Evolutionary conservation across 169 alveolate genomes (phyloP).

Genomic region (Cryptosporidium felis): DNA sequence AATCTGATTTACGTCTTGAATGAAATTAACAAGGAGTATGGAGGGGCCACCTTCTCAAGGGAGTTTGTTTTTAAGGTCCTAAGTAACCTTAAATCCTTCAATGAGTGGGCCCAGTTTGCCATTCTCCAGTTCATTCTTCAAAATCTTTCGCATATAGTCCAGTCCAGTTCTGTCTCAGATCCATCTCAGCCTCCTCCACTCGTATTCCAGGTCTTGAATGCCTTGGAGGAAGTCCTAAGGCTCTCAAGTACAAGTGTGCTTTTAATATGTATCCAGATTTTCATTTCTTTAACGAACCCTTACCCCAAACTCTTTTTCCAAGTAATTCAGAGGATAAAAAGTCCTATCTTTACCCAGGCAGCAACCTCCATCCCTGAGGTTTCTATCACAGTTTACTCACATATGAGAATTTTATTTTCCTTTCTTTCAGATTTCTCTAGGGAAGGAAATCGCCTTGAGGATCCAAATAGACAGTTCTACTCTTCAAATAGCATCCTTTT

Average conservation of each 20-base stretch:
- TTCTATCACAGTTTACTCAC: slow-evolving; percentile 22
- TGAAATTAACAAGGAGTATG: slow-evolving; percentile 91
- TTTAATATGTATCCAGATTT: slow-evolving; percentile 13
- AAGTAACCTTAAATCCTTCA: slow-evolving; percentile 86
- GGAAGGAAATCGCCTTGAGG: background rate
- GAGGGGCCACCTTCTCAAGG: slow-evolving; percentile 90
- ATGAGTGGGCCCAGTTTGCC: slow-evolving; percentile 97
- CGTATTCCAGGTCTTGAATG: slow-evolving; percentile 6
- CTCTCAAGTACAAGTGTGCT: slow-evolving; percentile 39
- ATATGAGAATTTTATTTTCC: slow-evolving; percentile 36
- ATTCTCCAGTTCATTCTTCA: slow-evolving; percentile 77
- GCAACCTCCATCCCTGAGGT: slow-evolving; percentile 65
- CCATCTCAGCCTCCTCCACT: background rate
- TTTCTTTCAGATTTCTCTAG: slow-evolving; percentile 13
- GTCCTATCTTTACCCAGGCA: slow-evolving; percentile 51
- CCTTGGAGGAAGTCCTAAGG: slow-evolving; percentile 31
- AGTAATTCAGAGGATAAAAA: slow-evolving; percentile 41
- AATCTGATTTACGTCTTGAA: slow-evolving; percentile 91
- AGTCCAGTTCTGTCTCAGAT: background rate
- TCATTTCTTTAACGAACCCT: slow-evolving; percentile 29
- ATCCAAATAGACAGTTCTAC: background rate
- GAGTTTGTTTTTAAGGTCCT: slow-evolving; percentile 87
- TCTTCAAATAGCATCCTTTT: background rate
- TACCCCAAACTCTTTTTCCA: slow-evolving; percentile 24
- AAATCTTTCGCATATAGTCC: background rate